Evolutionary conservation across 306 rosid genomes (phyloP).

Genomic region (Dalbergia cochinchinensis): DNA sequence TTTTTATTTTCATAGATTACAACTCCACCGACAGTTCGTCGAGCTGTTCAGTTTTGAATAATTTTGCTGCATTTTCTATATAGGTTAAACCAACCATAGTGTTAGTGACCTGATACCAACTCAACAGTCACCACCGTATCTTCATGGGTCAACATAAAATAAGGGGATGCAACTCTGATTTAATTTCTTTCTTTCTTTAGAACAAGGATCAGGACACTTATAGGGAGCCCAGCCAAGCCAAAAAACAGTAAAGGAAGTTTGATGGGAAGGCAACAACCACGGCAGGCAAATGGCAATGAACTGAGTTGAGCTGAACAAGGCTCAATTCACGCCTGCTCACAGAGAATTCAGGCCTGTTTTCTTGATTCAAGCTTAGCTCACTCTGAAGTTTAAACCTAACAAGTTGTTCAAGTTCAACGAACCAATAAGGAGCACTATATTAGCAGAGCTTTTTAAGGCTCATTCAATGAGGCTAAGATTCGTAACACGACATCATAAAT

Average conservation of each 20-base stretch:
- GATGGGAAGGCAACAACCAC: not conserved
- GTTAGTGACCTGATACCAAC: not conserved
- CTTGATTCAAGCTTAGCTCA: too few species aligned
- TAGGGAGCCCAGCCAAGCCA: conserved; percentile 5
- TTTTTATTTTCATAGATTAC: not conserved
- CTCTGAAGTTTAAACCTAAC: too few species aligned
- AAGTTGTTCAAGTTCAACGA: too few species aligned
- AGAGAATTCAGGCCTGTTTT: too few species aligned
- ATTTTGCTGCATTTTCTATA: not conserved
- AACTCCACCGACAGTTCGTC: not conserved
- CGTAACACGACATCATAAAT: not conserved
- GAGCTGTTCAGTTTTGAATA: not conserved
- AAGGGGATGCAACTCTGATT: not conserved
- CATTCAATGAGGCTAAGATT: not conserved
- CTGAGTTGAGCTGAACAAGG: too few species aligned
- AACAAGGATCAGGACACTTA: not conserved
- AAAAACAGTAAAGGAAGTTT: not conserved
- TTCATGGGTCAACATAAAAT: not conserved
- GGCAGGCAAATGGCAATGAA: too few species aligned
- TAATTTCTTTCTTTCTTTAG: not conserved
- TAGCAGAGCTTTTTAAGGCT: not conserved
- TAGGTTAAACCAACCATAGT: conserved; percentile 18
- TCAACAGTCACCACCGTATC: not conserved
- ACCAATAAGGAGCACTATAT: too few species aligned
- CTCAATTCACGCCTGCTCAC: too few species aligned